These are phyloP conservation scores for Acacia acuminata DNA, from an alignment of 306 rosid genomes.

Conservation along the genomic window DNA sequence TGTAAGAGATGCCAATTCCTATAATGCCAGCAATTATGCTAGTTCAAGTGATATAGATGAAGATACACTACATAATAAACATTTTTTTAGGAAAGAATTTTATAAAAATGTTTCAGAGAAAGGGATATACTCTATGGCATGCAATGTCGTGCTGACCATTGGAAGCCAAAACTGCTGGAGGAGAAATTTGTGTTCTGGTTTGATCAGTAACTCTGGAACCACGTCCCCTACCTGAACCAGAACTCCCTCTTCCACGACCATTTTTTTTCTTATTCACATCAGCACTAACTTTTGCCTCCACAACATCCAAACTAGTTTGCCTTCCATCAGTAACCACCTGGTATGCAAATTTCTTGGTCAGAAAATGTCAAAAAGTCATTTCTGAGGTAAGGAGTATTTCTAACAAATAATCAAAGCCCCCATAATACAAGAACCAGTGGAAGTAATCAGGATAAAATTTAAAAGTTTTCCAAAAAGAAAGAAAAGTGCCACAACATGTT, in stretches of 20 bases:
- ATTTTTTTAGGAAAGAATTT: conserved; percentile 13
- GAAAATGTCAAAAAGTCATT: conserved; percentile 18
- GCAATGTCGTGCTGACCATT: conserved; percentile 76
- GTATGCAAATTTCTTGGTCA: conserved; percentile 24
- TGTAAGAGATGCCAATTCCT: background rate
- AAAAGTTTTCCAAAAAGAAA: conserved; percentile 10
- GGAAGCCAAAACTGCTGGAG: conserved; percentile 53
- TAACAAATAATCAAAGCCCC: conserved; percentile 10
- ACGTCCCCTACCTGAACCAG: conserved; percentile 82
- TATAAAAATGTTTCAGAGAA: conserved; percentile 17
- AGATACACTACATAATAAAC: background rate
- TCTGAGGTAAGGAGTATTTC: conserved; percentile 1
- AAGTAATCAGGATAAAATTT: background rate
- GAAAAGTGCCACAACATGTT: conserved; percentile 6
- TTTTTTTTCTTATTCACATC: conserved; percentile 76
- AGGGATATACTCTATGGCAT: conserved; percentile 51
- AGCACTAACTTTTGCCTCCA: conserved; percentile 53
- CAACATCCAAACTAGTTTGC: conserved; percentile 56
- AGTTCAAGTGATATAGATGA: background rate
- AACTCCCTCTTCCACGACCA: conserved; percentile 87
- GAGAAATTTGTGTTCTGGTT: conserved; percentile 50
- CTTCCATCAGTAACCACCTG: conserved; percentile 73
- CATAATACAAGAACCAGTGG: conserved; percentile 20
- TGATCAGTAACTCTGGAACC: conserved; percentile 77
- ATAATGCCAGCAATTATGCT: conserved; percentile 22